These are phyloP conservation scores for Ophiorrhiza pumila DNA, from an alignment of 257 asterid species.

Conservation along the genomic window DNA sequence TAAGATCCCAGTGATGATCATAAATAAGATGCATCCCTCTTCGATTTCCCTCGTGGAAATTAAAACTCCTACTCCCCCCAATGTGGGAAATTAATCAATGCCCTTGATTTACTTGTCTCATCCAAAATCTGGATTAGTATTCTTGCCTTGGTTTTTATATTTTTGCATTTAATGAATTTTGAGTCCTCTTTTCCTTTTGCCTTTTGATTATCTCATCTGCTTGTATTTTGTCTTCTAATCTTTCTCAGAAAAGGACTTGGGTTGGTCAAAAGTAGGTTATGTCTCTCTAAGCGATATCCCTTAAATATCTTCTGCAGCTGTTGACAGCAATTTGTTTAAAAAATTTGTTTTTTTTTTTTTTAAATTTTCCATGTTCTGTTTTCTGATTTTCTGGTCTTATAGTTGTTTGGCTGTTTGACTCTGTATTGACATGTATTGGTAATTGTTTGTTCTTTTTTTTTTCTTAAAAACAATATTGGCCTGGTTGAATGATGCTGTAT, in stretches of 20 bases:
- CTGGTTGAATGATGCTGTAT: neutral
- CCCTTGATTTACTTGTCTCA: neutral
- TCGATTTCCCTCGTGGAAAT: neutral
- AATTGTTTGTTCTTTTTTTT: too few relatives aligned
- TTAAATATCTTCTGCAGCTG: neutral
- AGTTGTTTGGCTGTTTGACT: neutral
- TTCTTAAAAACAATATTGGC: neutral
- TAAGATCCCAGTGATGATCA: neutral
- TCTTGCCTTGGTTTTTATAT: neutral
- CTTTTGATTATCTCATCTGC: too few relatives aligned
- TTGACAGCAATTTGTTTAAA: too few relatives aligned
- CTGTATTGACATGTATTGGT: neutral
- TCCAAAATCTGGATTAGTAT: neutral
- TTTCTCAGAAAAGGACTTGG: neutral
- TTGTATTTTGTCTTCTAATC: neutral
- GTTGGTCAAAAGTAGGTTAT: neutral
- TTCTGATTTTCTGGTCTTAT: neutral
- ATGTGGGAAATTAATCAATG: neutral
- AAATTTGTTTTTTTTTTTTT: neutral
- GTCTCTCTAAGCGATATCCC: neutral
- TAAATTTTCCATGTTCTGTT: neutral
- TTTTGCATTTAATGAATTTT: neutral
- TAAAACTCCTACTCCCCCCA: neutral
- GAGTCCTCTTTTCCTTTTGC: neutral
- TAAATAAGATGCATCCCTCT: neutral